phyloP scores from a whole-genome alignment of 306 rosid species.

The Sicyos edulis region DNA sequence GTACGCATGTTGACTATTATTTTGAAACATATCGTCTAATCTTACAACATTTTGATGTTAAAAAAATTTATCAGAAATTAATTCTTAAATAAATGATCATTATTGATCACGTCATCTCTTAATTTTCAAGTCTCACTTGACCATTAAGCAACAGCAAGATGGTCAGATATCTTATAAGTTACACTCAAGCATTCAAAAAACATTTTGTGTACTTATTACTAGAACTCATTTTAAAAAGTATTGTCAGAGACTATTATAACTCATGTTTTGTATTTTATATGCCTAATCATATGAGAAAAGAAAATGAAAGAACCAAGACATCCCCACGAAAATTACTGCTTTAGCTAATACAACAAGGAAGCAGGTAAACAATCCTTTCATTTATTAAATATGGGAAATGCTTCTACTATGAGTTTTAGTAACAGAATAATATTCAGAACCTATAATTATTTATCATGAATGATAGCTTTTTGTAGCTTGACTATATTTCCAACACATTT shows the following conservation, averaged over 20 bases:
- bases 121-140: too few species aligned
- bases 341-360: constrained; percentile 51
- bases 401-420: constrained; percentile 79
- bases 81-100: too few species aligned
- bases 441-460: neutral
- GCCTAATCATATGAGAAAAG: constrained; percentile 30
- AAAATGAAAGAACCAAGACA: constrained; percentile 49
- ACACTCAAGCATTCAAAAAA: neutral
- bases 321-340: constrained; percentile 68
- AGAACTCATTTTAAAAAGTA: constrained; percentile 7
- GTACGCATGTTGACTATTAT: too few species aligned
- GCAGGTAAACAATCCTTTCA: constrained; percentile 17
- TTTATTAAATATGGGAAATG: constrained; percentile 45
- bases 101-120: too few species aligned
- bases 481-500: neutral
- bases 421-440: constrained; percentile 16
- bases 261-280: constrained; percentile 55
- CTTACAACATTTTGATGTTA: too few species aligned
- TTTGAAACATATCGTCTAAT: too few species aligned
- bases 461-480: neutral
- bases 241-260: neutral
- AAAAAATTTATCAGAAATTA: too few species aligned
- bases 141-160: too few species aligned
- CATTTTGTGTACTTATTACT: neutral
- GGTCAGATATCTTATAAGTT: too few species aligned